phyloP scores from a whole-genome alignment of 148 eudicot genomes.

The Fagopyrum tataricum region DNA sequence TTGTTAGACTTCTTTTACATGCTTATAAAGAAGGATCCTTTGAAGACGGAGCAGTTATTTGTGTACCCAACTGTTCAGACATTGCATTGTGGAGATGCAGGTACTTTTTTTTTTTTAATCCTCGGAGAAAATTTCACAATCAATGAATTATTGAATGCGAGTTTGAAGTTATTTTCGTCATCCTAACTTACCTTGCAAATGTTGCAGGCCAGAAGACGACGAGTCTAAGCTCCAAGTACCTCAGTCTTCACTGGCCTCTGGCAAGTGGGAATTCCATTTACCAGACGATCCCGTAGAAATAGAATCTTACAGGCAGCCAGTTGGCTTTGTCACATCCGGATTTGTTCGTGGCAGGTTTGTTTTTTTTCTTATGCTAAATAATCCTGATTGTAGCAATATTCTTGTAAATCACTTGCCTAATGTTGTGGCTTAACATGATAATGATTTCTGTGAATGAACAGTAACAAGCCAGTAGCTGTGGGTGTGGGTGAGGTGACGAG shows the following conservation, averaged over 20 bases:
- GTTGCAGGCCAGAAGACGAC: constrained; percentile 39
- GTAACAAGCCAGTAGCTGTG: constrained; percentile 70
- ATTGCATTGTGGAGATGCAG: constrained; percentile 39
- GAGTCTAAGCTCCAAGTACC: constrained; percentile 55
- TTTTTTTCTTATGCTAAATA: neutral
- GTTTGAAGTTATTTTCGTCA: neutral
- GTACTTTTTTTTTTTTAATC: constrained; percentile 19
- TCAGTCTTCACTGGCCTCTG: constrained; percentile 42
- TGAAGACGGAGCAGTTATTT: constrained; percentile 82
- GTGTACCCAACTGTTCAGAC: constrained; percentile 68
- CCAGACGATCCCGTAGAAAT: constrained; percentile 48
- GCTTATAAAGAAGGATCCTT: constrained; percentile 67
- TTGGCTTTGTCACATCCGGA: constrained; percentile 86
- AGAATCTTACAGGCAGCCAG: constrained; percentile 59
- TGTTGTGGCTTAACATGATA: too few species aligned
- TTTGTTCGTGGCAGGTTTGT: constrained; percentile 84
- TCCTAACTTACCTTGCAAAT: neutral
- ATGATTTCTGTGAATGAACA: constrained; percentile 20
- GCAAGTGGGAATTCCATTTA: constrained; percentile 63
- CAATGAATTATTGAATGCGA: neutral
- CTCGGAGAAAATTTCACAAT: neutral
- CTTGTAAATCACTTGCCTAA: too few species aligned
- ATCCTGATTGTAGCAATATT: neutral
- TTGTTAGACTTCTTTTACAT: constrained; percentile 59
- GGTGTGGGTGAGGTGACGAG: constrained; percentile 63